A percentile compares a stretch with the other conserved stretches of the same genome.
Conservation (phyloP, 192 early-diverging fungal genomes). For the Dispira simplex region DNA sequence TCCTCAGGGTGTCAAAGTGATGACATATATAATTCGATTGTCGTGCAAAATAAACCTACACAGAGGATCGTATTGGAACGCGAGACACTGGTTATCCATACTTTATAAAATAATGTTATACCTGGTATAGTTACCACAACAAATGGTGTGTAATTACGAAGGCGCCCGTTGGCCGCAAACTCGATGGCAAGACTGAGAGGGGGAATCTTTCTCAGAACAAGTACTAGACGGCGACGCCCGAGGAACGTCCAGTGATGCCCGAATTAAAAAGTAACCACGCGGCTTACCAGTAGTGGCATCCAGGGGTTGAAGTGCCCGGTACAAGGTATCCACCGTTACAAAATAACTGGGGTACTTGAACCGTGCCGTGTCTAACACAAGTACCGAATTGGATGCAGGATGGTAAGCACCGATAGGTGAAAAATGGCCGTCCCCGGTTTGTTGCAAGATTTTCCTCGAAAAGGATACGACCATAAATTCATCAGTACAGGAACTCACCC, state of each 20-base stretch:
- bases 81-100: too few relatives aligned
- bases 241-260: background rate
- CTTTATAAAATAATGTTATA: too few relatives aligned
- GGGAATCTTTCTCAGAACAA: too few relatives aligned
- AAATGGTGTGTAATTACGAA: too few relatives aligned
- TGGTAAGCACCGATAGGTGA: slow-evolving; percentile 80
- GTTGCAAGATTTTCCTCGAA: slow-evolving; percentile 51
- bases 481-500: slow-evolving; percentile 48
- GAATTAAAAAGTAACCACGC: slow-evolving; percentile 79
- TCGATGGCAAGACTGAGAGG: too few relatives aligned
- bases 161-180: too few relatives aligned
- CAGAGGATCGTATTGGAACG: too few relatives aligned
- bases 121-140: too few relatives aligned
- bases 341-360: slow-evolving; percentile 92
- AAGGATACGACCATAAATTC: slow-evolving; percentile 82
- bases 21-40: too few relatives aligned
- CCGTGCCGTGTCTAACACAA: slow-evolving; percentile 78
- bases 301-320: slow-evolving; percentile 62
- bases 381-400: slow-evolving; percentile 44
- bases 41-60: too few relatives aligned
- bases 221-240: too few relatives aligned
- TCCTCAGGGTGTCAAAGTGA: too few relatives aligned
- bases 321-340: slow-evolving; percentile 50
- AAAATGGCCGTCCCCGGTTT: slow-evolving; percentile 94
- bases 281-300: slow-evolving; percentile 67